Base-by-base conservation (phyloP, 192 early-diverging fungal species). In the Backusella luteola region DNA sequence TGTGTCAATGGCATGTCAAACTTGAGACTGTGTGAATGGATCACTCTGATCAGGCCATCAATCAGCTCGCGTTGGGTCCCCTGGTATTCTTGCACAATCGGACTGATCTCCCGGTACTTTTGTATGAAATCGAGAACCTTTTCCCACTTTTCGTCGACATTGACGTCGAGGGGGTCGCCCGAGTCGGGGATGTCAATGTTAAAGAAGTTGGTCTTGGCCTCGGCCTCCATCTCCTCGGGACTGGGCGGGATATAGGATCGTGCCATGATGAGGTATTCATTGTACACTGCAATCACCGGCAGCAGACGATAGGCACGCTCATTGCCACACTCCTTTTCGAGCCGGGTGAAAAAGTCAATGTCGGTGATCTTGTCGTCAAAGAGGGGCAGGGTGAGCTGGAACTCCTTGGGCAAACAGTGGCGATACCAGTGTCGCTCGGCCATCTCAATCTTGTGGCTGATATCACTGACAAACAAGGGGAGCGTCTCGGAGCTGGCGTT, bases 371-470 rank as follows among this genome's bases (percentile, higher is more conserved):
- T 34, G 41, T 76, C 75, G 23, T 76, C 67, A 69, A 76, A 76
- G 8, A 76, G 67, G 0, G 75, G 67, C 23, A 76, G 26, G 0
- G 38, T 8, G 3, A 76, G 8, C 0, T 68, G 75, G 19, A 69
- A 69, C 7, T 56, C 44, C n/a, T 67, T 34, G 2, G 75, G 75
- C 15, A 76, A 34, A 5, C 34, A 36, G n/a, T 69, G 42, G 0
- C 67, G 17, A 35, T 76, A 76, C 75, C 75, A 76, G 52, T 76
- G 67, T 2, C 75, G 44, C 34, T 69, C 52, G 11, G 68, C 36
- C 68, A 69, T 69, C n/a, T 69, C 68, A 23, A 69, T 14, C 9
- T 69, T 35, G 38, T 69, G 68, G 11, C 68, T 21, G n/a, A 69
- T 23, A 4, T 69, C 35, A 69, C 35, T 11, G 12, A 69, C n/a